Base-by-base conservation (phyloP, 495 filamentous ascomycete genomes). In the Hyaloscypha variabilis region DNA sequence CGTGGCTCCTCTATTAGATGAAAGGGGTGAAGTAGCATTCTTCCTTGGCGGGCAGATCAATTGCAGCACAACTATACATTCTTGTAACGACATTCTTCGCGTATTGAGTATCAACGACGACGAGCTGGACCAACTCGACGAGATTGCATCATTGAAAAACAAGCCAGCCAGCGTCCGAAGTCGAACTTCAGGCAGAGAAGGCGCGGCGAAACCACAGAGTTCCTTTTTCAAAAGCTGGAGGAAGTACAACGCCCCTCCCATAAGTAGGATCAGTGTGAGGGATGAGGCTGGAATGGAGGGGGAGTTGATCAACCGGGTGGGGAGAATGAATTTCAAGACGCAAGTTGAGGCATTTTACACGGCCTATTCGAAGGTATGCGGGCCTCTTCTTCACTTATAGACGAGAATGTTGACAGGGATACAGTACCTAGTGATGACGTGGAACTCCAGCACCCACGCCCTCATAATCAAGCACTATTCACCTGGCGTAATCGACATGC, bases 11-110 rank as follows among this genome's bases (percentile, higher is more conserved):
- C 71, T 87, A 3, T 74, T 73, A 51, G 75, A 80, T 56, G 75
- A 74, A 25, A 60, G 76, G 1, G 83, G 82, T 1, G 75, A 71
- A 21, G 60, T 81, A 3, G 71, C 71, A 0, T 86, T 78, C 76
- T 83, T 77, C 64, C 77, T 87, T 13, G 84, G 84, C 8, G 84
- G 75, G 0, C 84, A 87, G 71, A 79, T 87, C 69, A 83, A 86
- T 65, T 80, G 84, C 51, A 85, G 82, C 1, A 80, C 80, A 14
- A 80, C 77, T 13, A 79, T 86, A 64, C 80, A 79, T 46, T 76
- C 74, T 52, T 72, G 73, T 57, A 77, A 77, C 23, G 82, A 84
- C 60, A 74, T 87, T 17, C 51, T 87, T 60, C 74, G 76, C n/a
- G 74, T 85, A 25, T 67, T 87, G 4, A 66, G 63, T 29, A 51